These are phyloP conservation scores for Adiantum capillusveneris DNA, from an alignment of 75 land plant species.

Conservation along the genomic window DNA sequence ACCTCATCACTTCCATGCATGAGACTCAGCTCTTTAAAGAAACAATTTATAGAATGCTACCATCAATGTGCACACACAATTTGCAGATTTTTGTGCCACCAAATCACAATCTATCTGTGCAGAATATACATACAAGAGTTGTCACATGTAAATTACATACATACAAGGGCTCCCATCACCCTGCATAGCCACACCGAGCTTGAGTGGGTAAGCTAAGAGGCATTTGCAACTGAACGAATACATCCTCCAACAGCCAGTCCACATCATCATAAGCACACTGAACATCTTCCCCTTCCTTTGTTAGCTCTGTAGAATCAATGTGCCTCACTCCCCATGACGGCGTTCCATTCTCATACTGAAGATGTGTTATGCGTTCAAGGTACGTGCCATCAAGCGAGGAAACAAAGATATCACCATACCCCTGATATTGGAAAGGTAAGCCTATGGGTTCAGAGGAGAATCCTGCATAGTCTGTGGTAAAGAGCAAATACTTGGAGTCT, in stretches of 20 bases:
- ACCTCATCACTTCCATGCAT: too few relatives aligned
- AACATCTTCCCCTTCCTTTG: constrained; percentile 19
- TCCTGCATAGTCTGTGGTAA: constrained; percentile 68
- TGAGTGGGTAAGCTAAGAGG: too few relatives aligned
- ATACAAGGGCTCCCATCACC: too few relatives aligned
- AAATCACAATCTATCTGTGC: too few relatives aligned
- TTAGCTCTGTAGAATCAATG: constrained; percentile 10
- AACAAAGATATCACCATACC: constrained; percentile 79
- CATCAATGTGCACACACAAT: too few relatives aligned
- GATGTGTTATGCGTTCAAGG: constrained; percentile 52
- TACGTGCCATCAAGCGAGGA: constrained; percentile 45
- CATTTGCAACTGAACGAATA: too few relatives aligned
- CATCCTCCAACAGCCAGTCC: constrained; percentile 5
- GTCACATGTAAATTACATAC: too few relatives aligned
- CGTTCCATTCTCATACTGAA: constrained; percentile 85
- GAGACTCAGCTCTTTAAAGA: too few relatives aligned
- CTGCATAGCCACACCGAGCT: too few relatives aligned
- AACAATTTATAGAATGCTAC: too few relatives aligned
- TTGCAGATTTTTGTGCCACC: too few relatives aligned
- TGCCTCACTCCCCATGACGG: constrained; percentile 51
- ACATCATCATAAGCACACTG: constrained; percentile 24
- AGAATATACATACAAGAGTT: too few relatives aligned
- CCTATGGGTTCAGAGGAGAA: constrained; percentile 84
- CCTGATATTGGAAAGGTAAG: constrained; percentile 65
- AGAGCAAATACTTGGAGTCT: constrained; percentile 54